Base-by-base conservation (phyloP, 108 stramenopile genomes). In the Skeletonema potamos region DNA sequence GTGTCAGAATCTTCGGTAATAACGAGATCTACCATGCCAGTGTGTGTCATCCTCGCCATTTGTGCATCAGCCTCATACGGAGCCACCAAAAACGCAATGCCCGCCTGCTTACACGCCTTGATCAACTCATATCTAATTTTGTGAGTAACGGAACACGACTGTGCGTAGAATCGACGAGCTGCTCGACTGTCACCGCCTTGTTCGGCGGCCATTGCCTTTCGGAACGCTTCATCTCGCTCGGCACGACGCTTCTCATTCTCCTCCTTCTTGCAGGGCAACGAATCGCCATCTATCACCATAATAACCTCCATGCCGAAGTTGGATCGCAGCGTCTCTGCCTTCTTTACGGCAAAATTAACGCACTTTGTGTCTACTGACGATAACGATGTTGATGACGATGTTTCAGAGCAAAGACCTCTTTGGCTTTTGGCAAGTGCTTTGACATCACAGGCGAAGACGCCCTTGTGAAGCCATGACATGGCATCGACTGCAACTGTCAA, bases 61-160 rank as follows among this genome's bases (percentile, higher is more conserved):
- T 95, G 94, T 9, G 94, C 92, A 72, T 95, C 94, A 10, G 94
- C 92, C 69, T 95, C 94, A 69, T 93, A 95, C 12, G 94, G 94
- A 22, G 91, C 91, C 10, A 93, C 92, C 26, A 92, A 34, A 72
- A 71, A 90, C 26, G 78, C 29, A 6, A 93, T 65, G 22, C 72
- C 66, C 15, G 57, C 64, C 54, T 62, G 59, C 36, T 76, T 65
- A 60, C 86, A 84, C 34, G 56, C 58, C 24, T 73, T 66, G 33
- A 81, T 80, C 59, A 94, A 55, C 27, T 63, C 66, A 22, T 69
- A 64, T 20, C 84, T 82, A 66, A 92, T 86, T 28, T 76, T 82
- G 34, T 87, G 78, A 6, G 87, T 87, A 11, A 94, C 70, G 2
- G 71, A 80, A 22, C 89, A 86, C 1, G 82, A 64, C 46, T 82